Percentiles rank a stretch among this genome's conserved stretches.
These are phyloP conservation scores for Kockiozyma suomiensis DNA, from an alignment of 805 yeast genomes.

Conservation along the genomic window DNA sequence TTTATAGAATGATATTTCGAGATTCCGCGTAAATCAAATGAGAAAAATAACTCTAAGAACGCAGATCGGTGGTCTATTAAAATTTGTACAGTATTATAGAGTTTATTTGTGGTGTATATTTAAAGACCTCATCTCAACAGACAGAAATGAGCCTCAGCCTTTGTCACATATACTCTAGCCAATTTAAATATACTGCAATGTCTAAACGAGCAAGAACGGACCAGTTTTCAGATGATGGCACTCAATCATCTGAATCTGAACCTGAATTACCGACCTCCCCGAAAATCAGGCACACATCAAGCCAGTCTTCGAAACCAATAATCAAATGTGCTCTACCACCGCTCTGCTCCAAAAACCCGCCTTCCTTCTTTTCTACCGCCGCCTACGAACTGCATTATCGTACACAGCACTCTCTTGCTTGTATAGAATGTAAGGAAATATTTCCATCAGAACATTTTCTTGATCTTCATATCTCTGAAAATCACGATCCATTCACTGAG, in stretches of 20 bases:
- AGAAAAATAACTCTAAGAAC: too few relatives aligned
- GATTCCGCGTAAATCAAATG: too few relatives aligned
- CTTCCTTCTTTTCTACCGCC: conserved; percentile 11
- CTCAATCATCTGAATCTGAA: not conserved
- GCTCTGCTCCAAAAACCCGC: conserved; percentile 17
- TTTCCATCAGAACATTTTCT: conserved; percentile 52
- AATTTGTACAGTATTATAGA: too few relatives aligned
- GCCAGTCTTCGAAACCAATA: not conserved
- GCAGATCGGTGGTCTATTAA: too few relatives aligned
- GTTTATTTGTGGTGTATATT: too few relatives aligned
- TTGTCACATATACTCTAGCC: not conserved
- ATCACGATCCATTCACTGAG: conserved; percentile 53
- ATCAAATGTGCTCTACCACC: conserved; percentile 34
- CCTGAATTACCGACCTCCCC: not conserved
- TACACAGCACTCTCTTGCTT: conserved; percentile 30
- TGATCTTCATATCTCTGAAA: conserved; percentile 55
- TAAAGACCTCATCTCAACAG: too few relatives aligned
- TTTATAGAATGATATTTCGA: too few relatives aligned
- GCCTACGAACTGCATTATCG: conserved; percentile 38
- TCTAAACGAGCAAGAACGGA: not conserved
- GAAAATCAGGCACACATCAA: not conserved
- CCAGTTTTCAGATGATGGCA: not conserved
- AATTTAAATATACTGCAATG: not conserved
- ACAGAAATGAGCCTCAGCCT: not conserved
- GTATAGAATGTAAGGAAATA: conserved; percentile 34